Evolutionary conservation across 2,329 filamentous ascomycete genomes (phyloP), one percentile per base, ranked within the genome.

Genomic region (Xylariomycetidae sp.): DNA sequence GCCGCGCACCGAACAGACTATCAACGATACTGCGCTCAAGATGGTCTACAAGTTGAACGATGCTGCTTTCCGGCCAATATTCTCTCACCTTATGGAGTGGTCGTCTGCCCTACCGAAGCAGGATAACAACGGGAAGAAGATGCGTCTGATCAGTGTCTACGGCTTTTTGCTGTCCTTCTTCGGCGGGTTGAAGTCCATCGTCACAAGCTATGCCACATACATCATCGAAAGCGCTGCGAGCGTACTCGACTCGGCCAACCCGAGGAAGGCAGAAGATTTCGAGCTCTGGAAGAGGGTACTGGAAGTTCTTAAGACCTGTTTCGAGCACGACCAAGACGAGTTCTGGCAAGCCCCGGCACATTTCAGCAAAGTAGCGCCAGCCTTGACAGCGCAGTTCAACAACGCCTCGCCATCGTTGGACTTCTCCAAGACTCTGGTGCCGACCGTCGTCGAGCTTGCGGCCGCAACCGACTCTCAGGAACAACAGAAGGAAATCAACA

Each of bases 41-140:
- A 92, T 95, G 79, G 84, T 95, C 34, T 87, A 94, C 67, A 96
- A 96, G 68, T 75, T 98, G 41, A 96, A 95, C 61, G 92, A 98
- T 55, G 81, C 84, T 1, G 79, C 84, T 1, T 98, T 98, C 76
- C 75, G 89, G 10, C 93, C 92, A 1, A 79, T 98, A 42, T 98
- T 96, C 65, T 73, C 79, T 12, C 77, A 82, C 44, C 66, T 95
- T n/a, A 70, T 93, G 28, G 86, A 94, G 37, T 95, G 89, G 84
- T 74, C 83, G 13, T 64, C 67, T 2, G 71, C 69, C 0, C 59
- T 84, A 27, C 63, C 79, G 13, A 79, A 80, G 62, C 74, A 71
- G 39, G 80, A 87, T 48, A 56, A 56, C 10, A 47, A 62, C 16
- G 80, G 78, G 32, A 72, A 68, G 41, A 60, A 70, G 3, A 62